Conservation (phyloP, 129 eudicot species). For the Lactuca saligna region DNA sequence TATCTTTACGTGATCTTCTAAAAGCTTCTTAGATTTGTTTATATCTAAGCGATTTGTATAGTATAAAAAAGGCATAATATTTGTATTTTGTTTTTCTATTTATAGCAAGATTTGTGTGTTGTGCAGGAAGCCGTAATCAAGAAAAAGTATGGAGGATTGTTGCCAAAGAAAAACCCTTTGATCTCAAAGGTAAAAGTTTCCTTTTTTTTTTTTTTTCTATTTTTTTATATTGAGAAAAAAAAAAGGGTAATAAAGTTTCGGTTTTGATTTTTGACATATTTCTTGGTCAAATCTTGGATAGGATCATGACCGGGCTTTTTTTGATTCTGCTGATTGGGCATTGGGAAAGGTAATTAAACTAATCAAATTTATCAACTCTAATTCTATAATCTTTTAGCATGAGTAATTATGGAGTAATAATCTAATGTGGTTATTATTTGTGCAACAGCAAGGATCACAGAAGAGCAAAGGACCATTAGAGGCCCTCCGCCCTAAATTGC, state of each 20-base stretch:
- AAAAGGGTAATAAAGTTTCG: neutral
- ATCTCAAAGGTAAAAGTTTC: conserved; percentile 66
- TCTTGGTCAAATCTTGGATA: conserved; percentile 34
- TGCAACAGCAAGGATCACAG: conserved; percentile 61
- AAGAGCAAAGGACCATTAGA: conserved; percentile 85
- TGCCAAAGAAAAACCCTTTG: conserved; percentile 72
- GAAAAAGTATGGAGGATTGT: conserved; percentile 92
- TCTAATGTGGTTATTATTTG: conserved; percentile 4
- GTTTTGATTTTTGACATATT: conserved; percentile 12
- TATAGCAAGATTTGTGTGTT: conserved; percentile 7
- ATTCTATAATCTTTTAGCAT: neutral
- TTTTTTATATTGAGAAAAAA: conserved; percentile 2
- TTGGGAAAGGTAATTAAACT: conserved; percentile 66
- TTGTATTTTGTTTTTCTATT: neutral
- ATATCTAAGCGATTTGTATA: neutral
- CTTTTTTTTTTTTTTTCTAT: neutral
- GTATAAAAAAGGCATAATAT: no score
- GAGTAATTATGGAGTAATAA: neutral
- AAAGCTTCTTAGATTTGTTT: neutral
- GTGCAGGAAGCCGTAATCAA: conserved; percentile 66
- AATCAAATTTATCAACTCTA: neutral
- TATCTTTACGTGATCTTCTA: neutral
- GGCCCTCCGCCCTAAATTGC: conserved; percentile 90
- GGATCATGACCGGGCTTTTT: conserved; percentile 92
- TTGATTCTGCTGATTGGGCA: conserved; percentile 99